Evolutionary conservation across 371 early-diverging fungal species (phyloP).

Genomic region (Apophysomyces variabilis): DNA sequence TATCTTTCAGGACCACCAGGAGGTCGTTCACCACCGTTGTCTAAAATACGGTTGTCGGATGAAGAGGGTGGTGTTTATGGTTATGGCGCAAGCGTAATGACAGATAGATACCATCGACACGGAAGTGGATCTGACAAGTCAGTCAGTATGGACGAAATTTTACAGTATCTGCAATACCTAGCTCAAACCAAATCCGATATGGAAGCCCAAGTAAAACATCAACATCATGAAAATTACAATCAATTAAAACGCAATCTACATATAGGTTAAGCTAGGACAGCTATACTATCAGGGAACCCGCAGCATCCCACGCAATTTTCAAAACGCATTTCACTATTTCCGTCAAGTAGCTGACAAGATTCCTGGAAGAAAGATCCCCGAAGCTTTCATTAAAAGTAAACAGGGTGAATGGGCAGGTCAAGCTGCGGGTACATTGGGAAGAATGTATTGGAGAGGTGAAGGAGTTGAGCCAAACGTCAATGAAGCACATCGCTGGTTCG

Average conservation of each 20-base stretch:
- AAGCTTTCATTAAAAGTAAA: slow-evolving; percentile 26
- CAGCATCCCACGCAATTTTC: slow-evolving; percentile 66
- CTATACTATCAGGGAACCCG: slow-evolving; percentile 82
- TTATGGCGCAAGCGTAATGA: slow-evolving; percentile 63
- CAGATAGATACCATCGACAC: slow-evolving; percentile 31
- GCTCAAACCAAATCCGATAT: slow-evolving; percentile 73
- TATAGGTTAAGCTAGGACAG: slow-evolving; percentile 72
- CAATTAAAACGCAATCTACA: background rate
- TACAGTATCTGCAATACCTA: slow-evolving; percentile 77
- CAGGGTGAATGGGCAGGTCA: slow-evolving; percentile 53
- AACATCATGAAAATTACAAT: background rate
- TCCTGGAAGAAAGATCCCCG: slow-evolving; percentile 28
- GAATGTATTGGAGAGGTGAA: slow-evolving; percentile 94
- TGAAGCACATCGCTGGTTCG: slow-evolving; percentile 80
- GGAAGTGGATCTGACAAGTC: slow-evolving; percentile 31
- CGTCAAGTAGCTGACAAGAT: slow-evolving; percentile 45
- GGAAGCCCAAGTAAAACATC: slow-evolving; percentile 57
- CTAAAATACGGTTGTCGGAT: slow-evolving; percentile 77
- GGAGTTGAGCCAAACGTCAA: slow-evolving; percentile 65
- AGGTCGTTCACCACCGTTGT: slow-evolving; percentile 73
- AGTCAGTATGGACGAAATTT: slow-evolving; percentile 72
- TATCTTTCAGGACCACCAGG: slow-evolving; percentile 83
- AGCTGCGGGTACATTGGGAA: slow-evolving; percentile 82
- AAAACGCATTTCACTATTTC: slow-evolving; percentile 66
- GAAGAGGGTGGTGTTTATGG: slow-evolving; percentile 86